These are phyloP conservation scores for Colletotrichum sp. DNA, from an alignment of 2,329 filamentous ascomycete species.

Conservation along the genomic window DNA sequence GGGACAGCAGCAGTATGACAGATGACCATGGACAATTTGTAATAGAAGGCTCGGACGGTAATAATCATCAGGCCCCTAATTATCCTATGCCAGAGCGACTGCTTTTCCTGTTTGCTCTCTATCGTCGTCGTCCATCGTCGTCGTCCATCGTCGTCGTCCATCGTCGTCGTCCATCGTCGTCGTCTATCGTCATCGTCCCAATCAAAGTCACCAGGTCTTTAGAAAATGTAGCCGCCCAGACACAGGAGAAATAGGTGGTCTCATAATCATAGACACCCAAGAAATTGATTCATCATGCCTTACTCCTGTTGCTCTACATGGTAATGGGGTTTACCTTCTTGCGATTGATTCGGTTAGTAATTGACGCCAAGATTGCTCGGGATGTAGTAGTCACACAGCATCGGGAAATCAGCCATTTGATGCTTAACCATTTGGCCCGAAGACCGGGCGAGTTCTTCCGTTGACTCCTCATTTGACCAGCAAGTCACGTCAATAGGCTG, in stretches of 20 bases:
- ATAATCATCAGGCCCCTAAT: too few relatives aligned
- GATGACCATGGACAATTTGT: too few relatives aligned
- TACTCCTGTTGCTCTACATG: background rate
- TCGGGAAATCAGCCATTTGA: background rate
- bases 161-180: background rate
- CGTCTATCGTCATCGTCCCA: too few relatives aligned
- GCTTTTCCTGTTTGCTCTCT: too few relatives aligned
- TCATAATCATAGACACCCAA: background rate
- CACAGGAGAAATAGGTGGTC: too few relatives aligned
- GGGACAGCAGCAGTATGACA: too few relatives aligned
- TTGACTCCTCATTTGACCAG: background rate
- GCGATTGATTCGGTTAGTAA: background rate
- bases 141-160: too few relatives aligned
- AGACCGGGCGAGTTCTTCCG: background rate
- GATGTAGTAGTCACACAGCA: background rate
- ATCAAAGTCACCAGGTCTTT: background rate
- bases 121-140: too few relatives aligned
- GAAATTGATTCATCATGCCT: background rate
- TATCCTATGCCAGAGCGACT: too few relatives aligned
- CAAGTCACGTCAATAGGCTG: background rate
- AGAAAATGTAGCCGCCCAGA: too few relatives aligned
- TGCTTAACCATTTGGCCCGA: background rate
- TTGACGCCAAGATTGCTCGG: background rate
- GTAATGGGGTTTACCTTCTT: background rate
- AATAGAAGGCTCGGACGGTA: background rate